A percentile compares a stretch with the other conserved stretches of the same genome.
Evolutionary conservation across 192 early-diverging fungal genomes (phyloP).

Genomic region (Backusella luteola): DNA sequence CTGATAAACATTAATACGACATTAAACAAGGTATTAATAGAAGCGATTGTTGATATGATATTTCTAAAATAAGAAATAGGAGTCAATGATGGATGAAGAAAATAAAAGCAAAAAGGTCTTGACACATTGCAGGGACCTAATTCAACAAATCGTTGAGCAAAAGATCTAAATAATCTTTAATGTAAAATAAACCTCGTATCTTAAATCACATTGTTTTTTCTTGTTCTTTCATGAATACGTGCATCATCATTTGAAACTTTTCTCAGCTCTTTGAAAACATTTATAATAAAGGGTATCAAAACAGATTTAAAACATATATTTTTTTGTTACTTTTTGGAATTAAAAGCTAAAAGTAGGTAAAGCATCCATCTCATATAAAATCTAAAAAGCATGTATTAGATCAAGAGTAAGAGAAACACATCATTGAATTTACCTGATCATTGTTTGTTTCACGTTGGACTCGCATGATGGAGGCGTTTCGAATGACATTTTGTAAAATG

Average conservation of each 20-base stretch:
- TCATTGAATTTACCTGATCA: background rate
- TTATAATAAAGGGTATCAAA: background rate
- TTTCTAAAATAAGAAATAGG: background rate
- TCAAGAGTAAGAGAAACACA: background rate
- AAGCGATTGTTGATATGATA: no score
- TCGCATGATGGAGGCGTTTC: background rate
- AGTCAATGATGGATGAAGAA: background rate
- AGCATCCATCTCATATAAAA: constrained; percentile 5
- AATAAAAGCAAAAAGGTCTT: background rate
- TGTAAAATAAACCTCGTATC: no score
- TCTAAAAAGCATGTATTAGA: background rate
- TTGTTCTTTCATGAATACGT: no score
- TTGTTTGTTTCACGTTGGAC: constrained; percentile 3
- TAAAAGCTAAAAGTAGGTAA: constrained; percentile 3
- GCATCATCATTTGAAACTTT: no score
- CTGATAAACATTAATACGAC: background rate
- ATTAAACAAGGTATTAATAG: background rate
- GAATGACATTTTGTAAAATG: constrained; percentile 6
- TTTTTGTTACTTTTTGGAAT: background rate
- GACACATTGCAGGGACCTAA: background rate
- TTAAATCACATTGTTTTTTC: no score
- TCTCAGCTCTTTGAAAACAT: no score
- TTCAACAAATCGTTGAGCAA: background rate
- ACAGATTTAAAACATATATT: background rate
- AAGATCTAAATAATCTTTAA: background rate